Evolutionary conservation across 116 monocot genomes (phyloP).

Genomic region (Dioscorea cayenensis): DNA sequence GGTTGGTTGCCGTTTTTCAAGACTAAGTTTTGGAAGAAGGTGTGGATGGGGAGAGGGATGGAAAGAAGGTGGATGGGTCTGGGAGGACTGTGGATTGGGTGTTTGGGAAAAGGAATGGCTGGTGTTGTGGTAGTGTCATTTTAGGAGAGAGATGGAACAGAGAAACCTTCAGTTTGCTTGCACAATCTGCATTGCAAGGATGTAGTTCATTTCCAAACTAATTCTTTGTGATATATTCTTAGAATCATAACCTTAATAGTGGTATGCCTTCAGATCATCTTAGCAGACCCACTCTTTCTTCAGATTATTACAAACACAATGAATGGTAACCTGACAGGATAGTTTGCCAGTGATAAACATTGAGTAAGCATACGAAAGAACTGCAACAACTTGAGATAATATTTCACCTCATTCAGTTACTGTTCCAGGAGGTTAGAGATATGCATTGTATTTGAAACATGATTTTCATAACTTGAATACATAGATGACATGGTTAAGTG

Average conservation of each 20-base stretch:
- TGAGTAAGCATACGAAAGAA: neutral
- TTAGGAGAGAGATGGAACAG: neutral
- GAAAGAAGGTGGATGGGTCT: slow-evolving; percentile 67
- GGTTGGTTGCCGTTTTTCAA: slow-evolving; percentile 76
- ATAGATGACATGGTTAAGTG: no score
- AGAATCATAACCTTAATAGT: slow-evolving; percentile 46
- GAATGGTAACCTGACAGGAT: slow-evolving; percentile 58
- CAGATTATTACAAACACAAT: slow-evolving; percentile 65
- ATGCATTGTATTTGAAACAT: neutral
- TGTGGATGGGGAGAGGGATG: slow-evolving; percentile 81
- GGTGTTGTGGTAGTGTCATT: neutral
- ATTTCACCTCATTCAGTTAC: neutral
- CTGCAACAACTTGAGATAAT: neutral
- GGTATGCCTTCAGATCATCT: slow-evolving; percentile 49
- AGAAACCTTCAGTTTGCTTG: slow-evolving; percentile 34
- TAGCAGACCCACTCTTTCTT: slow-evolving; percentile 76
- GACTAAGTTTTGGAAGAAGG: slow-evolving; percentile 89
- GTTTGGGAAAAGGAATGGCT: slow-evolving; percentile 57
- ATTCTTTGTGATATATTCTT: slow-evolving; percentile 52
- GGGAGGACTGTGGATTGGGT: slow-evolving; percentile 49
- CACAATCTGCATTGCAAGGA: slow-evolving; percentile 66
- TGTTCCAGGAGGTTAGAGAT: neutral
- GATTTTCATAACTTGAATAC: no score
- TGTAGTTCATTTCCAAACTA: slow-evolving; percentile 77
- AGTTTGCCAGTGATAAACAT: slow-evolving; percentile 1